Base-by-base conservation (phyloP, 2,329 filamentous ascomycete genomes). In the Exserohilum rostratum region DNA sequence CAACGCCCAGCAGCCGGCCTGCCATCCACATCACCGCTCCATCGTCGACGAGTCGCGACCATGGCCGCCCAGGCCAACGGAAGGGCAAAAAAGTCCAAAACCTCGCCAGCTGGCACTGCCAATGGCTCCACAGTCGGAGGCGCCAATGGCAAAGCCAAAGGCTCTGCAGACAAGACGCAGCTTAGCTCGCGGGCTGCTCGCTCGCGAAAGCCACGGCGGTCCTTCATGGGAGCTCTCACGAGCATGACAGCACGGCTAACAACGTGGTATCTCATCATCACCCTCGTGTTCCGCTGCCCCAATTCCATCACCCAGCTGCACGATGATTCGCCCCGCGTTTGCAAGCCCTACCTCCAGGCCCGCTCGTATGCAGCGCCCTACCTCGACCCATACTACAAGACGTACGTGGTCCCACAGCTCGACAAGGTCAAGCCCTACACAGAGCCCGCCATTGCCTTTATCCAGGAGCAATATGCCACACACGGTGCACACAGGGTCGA, bases 221-320 rank as follows among this genome's bases (percentile, higher is more conserved):
- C 63, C 5, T 53, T 70, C 34, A 44, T 60, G 43, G 65, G 65
- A 15, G 68, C 67, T 50, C 46, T 72, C n/a, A 67, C 71, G 43
- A 76, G 64, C 57, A 61, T 74, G 44, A 47, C 68, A 42, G 66
- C 65, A 57, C 69, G 74, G 68, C 75, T 97, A 39, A 75, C 88
- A 53, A 89, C 91, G 17, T 99, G 93, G 93, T 96, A 95, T 73
- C 83, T 87, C 31, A 87, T 98, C 61, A 76, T 92, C 57, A 95
- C 90, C 20, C 79, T 95, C 50, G 77, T 93, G 55, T 90, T 99
- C 73, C 86, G 88, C 57, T 99, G 93, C 74, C 93, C 93, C 11
- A 80, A 87, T 3, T 85, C 85, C 7, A 77, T 88, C 56, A 83
- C 87, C 25, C 82, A 85, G 22, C 85, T 95, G 68, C 84, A 85